These are phyloP conservation scores for Rhodotorula sp. DNA, from an alignment of 1,284 basidiomycete species.

Conservation along the genomic window DNA sequence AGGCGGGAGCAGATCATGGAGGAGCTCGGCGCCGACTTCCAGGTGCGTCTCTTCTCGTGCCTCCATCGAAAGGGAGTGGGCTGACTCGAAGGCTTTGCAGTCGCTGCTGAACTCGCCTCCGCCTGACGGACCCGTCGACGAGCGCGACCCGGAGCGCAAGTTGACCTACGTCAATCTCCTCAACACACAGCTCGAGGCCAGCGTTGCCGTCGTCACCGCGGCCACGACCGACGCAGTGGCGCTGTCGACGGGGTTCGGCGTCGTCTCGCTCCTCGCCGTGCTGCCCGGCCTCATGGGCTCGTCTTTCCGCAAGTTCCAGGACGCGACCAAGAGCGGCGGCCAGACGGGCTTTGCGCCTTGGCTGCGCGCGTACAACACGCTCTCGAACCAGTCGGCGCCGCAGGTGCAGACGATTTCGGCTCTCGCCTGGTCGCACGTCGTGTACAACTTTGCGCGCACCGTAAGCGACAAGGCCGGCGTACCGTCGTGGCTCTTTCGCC, in stretches of 20 bases:
- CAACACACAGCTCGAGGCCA: conserved; percentile 2
- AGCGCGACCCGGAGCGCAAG: too few species aligned
- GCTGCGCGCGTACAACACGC: conserved; percentile 13
- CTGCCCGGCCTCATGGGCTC: conserved; percentile 29
- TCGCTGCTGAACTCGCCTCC: neutral
- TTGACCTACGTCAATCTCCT: neutral
- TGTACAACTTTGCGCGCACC: conserved; percentile 25
- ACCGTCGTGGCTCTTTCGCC: conserved; percentile 18
- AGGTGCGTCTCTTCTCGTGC: conserved; percentile 7
- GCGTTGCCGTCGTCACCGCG: neutral
- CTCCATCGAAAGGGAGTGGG: neutral
- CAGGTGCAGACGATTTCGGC: conserved; percentile 14
- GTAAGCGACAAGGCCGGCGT: neutral
- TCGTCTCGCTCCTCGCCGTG: conserved; percentile 16
- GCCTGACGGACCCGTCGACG: neutral
- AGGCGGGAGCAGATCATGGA: conserved; percentile 3
- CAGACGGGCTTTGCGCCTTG: conserved; percentile 29
- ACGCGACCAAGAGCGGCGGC: conserved; percentile 15
- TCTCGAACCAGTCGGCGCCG: neutral
- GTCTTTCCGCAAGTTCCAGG: conserved; percentile 23
- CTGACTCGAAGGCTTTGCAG: neutral
- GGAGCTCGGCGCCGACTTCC: conserved; percentile 9
- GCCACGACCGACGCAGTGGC: conserved; percentile 3
- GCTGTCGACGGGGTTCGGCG: neutral
- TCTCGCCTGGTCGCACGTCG: conserved; percentile 29